Percentiles rank a stretch among this genome's conserved stretches.
phyloP scores from a whole-genome alignment of 306 rosid species.

The Cucurbita argyrosperma region DNA sequence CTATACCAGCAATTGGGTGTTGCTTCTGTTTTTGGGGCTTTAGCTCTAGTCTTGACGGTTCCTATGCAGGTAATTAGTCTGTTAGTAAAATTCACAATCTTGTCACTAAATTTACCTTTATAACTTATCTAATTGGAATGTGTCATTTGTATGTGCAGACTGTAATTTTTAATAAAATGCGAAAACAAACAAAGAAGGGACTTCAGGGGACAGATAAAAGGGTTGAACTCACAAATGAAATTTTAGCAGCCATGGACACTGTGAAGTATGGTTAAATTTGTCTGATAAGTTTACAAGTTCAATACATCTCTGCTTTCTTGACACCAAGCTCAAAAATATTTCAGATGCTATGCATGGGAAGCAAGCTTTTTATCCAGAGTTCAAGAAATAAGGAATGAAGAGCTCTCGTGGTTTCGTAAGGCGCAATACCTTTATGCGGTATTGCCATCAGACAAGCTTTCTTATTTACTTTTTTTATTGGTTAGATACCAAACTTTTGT shows the following conservation, averaged over 20 bases:
- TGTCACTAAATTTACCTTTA: neutral
- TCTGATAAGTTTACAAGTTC: neutral
- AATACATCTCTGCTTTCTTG: neutral
- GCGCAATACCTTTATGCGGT: conserved; percentile 65
- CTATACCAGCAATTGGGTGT: conserved; percentile 86
- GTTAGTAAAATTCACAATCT: conserved; percentile 30
- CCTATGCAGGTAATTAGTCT: conserved; percentile 55
- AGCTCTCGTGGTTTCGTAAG: conserved; percentile 55
- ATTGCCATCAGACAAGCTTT: conserved; percentile 15
- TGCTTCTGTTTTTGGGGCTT: conserved; percentile 68
- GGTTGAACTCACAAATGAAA: conserved; percentile 78
- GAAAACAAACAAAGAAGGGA: conserved; percentile 58
- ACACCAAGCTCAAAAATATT: conserved; percentile 16
- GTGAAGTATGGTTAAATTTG: conserved; percentile 47
- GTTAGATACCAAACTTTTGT: too few relatives aligned
- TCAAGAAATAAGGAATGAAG: conserved; percentile 48
- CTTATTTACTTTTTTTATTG: neutral
- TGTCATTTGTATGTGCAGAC: conserved; percentile 26
- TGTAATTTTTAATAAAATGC: conserved; percentile 48
- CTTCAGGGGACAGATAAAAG: conserved; percentile 68
- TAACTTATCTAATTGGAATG: neutral
- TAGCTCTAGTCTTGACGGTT: conserved; percentile 45
- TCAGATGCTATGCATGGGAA: conserved; percentile 93
- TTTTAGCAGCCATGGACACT: conserved; percentile 77
- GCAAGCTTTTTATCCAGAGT: conserved; percentile 60